Evolutionary conservation across 148 eudicot species (phyloP), one percentile per base, ranked within the genome.

Genomic region (Rhododendron kiyosumense): DNA sequence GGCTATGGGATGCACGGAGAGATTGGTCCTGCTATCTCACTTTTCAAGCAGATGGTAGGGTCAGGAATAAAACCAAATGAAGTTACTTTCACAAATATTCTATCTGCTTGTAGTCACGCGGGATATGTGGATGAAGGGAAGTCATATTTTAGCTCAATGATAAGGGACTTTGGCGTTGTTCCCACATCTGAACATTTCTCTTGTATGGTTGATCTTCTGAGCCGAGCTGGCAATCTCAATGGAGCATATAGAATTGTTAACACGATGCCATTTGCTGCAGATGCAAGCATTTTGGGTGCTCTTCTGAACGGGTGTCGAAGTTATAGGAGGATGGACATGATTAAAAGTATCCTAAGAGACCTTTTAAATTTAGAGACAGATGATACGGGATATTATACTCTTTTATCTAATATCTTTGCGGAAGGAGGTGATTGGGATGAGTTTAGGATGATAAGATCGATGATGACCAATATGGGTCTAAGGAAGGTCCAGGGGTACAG

Each of bases 61-160:
- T 88, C 86, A 3, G 92, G 92, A 49, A 87, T 84, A 83, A 89
- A 85, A 84, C 95, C 95, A 78, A 93, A 92, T 79, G 92, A 92
- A 38, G 84, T 93, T 81, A 88, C 91, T 73, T 93, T 92, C 88
- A 83, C 91, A 92, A 93, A 89, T 84, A 86, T 93, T 79, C 84
- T 93, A 24, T 93, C 91, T 78, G 95, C 94, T 49, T 93, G 94
- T 81, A 92, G 93, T 83, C 95, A 93, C 86, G 91, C 91, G 32
- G 95, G 95, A 46, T 86, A 81, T 85, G 88, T 93, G 22, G 89
- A 91, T 32, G 84, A 90, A 65, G 95, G 91, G 46, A 91, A 92
- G 86, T 82, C 61, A 51, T 90, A 85, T 81, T 93, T 91, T 69
- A 85, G 88, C 73, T 87, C 89, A 57, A 89, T 90, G 95, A 81